phyloP scores from a whole-genome alignment of 2,329 filamentous ascomycete species.

The Xylaria digitata region DNA sequence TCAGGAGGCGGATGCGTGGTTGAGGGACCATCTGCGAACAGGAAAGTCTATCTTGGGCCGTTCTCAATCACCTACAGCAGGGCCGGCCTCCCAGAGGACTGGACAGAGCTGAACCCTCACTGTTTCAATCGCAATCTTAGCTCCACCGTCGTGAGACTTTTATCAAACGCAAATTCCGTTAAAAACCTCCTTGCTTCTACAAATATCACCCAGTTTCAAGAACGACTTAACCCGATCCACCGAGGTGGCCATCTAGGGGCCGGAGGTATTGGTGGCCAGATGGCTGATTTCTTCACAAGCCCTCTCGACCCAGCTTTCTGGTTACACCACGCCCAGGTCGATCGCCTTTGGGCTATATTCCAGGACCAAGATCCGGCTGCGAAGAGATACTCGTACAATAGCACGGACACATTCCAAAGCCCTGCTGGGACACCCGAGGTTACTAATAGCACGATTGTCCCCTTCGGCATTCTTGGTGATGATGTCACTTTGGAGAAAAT shows the following conservation, averaged over 20 bases:
- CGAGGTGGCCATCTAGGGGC: not conserved
- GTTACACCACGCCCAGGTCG: constrained; percentile 4
- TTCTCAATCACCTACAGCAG: not conserved
- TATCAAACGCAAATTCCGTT: not conserved
- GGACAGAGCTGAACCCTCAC: not conserved
- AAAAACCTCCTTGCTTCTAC: not conserved
- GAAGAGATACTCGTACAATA: constrained; percentile 3
- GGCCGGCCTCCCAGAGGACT: not conserved
- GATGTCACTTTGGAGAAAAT: not conserved
- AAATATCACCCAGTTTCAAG: not conserved
- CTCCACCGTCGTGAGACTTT: not conserved
- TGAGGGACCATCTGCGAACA: not conserved
- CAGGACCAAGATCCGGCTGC: not conserved
- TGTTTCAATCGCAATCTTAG: not conserved
- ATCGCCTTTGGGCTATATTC: constrained; percentile 1
- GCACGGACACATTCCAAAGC: not conserved
- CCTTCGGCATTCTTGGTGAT: not conserved
- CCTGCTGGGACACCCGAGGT: not conserved
- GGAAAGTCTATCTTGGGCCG: not conserved
- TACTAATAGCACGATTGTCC: not conserved
- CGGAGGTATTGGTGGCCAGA: not conserved
- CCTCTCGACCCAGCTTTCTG: constrained; percentile 1
- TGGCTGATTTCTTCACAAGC: not conserved
- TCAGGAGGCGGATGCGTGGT: constrained; percentile 3
- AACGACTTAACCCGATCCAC: not conserved